Percentiles rank a stretch among this genome's conserved stretches.
Conservation (phyloP, 306 rosid genomes). For the Cyclanthera cordifolia region DNA sequence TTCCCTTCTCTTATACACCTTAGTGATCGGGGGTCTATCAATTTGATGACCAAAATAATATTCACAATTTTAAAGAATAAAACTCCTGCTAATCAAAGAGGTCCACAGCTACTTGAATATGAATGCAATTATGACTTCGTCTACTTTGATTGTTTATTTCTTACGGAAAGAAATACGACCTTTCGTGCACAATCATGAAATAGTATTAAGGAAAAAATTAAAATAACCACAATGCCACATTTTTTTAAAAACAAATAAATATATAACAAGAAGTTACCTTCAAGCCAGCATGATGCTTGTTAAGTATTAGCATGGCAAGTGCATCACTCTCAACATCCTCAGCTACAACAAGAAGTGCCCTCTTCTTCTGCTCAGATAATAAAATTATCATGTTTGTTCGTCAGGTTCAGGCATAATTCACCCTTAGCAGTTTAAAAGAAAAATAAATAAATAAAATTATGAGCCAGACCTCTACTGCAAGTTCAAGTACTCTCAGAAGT, state of each 20-base stretch:
- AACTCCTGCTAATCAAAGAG: neutral
- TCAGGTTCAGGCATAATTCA: neutral
- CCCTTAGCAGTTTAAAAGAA: slow-evolving; percentile 16
- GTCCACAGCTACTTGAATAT: neutral
- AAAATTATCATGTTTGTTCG: slow-evolving; percentile 8
- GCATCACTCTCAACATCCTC: slow-evolving; percentile 94
- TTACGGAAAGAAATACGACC: neutral
- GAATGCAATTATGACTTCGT: neutral
- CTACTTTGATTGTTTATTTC: neutral
- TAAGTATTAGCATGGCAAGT: slow-evolving; percentile 82
- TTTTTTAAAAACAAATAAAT: neutral
- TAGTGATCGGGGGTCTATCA: too few species aligned
- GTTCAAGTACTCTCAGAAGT: slow-evolving; percentile 62
- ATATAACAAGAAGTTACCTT: slow-evolving; percentile 40
- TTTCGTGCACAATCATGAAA: neutral
- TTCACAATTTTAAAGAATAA: neutral
- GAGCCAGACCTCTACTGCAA: slow-evolving; percentile 48
- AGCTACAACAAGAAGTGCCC: slow-evolving; percentile 83
- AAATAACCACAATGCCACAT: neutral
- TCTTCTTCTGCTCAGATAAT: slow-evolving; percentile 41
- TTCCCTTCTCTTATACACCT: too few species aligned
- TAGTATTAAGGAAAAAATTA: neutral
- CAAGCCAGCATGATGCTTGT: slow-evolving; percentile 85
- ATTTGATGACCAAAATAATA: neutral
- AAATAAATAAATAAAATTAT: slow-evolving; percentile 6